These are phyloP conservation scores for Plantago coronopus DNA, from an alignment of 305 asterid species.

Conservation along the genomic window DNA sequence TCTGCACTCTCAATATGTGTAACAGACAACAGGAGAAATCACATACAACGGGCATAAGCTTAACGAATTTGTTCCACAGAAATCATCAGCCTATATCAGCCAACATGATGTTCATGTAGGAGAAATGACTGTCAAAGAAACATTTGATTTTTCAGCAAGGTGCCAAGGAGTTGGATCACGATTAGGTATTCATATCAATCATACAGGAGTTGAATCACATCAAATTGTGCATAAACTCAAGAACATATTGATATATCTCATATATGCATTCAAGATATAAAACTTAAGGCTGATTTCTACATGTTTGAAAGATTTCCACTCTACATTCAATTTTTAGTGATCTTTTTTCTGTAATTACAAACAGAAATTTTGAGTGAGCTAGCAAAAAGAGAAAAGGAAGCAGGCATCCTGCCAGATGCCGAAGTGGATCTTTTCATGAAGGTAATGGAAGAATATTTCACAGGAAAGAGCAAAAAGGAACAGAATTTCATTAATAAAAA, in stretches of 20 bases:
- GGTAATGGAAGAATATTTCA: conserved; percentile 15
- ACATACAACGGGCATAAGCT: conserved; percentile 41
- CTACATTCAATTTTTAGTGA: not conserved
- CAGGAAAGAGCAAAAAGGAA: not conserved
- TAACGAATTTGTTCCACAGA: conserved; percentile 41
- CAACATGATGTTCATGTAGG: conserved; percentile 45
- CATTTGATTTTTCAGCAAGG: conserved; percentile 43
- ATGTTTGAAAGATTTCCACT: too few relatives aligned
- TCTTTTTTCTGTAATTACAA: not conserved
- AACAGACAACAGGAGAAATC: conserved; percentile 35
- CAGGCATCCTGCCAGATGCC: conserved; percentile 37
- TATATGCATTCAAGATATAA: too few relatives aligned
- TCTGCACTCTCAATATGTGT: not conserved
- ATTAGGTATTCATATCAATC: conserved; percentile 20
- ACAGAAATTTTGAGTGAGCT: conserved; percentile 37
- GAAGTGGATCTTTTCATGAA: conserved; percentile 48
- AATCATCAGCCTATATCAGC: conserved; percentile 36
- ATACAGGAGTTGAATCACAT: too few relatives aligned
- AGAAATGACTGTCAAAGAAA: conserved; percentile 47
- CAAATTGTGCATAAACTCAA: too few relatives aligned
- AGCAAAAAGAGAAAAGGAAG: conserved; percentile 34
- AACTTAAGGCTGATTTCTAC: too few relatives aligned
- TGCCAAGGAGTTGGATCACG: conserved; percentile 47
- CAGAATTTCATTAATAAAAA: not conserved
- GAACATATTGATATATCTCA: too few relatives aligned